These are phyloP conservation scores for Ustilago cynodontis DNA, from an alignment of 1,284 basidiomycete species.

Conservation along the genomic window DNA sequence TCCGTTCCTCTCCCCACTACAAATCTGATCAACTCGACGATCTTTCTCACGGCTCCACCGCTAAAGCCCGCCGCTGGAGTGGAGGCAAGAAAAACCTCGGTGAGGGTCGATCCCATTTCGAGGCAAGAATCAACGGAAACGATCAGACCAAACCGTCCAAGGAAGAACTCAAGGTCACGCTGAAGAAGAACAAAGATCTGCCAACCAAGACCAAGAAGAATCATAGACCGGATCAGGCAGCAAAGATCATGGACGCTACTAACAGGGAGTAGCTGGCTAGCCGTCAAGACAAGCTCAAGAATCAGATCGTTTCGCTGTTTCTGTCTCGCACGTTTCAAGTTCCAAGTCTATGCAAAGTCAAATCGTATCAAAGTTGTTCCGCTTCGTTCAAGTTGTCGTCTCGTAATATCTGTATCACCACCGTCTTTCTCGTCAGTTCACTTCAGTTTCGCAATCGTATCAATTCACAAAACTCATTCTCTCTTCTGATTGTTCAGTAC, in stretches of 20 bases:
- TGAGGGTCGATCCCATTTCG: conserved; percentile 38
- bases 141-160: conserved; percentile 19
- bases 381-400: neutral
- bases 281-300: neutral
- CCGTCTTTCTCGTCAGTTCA: neutral
- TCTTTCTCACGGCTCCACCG: conserved; percentile 42
- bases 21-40: conserved; percentile 46
- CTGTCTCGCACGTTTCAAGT: neutral
- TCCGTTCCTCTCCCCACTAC: conserved; percentile 36
- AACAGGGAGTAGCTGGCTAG: conserved; percentile 6
- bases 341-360: neutral
- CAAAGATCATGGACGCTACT: conserved; percentile 29
- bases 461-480: neutral
- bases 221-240: conserved; percentile 38
- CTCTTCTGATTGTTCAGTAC: neutral
- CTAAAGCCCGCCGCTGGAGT: conserved; percentile 43
- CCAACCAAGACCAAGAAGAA: conserved; percentile 44
- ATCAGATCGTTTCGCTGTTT: neutral
- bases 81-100: conserved; percentile 43
- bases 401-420: neutral
- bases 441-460: neutral
- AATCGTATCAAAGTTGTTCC: neutral
- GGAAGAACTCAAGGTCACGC: conserved; percentile 25
- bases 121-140: conserved; percentile 13
- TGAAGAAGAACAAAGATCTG: conserved; percentile 52